Conservation (phyloP, 805 yeast species). For the Debaryomyces castellii region DNA sequence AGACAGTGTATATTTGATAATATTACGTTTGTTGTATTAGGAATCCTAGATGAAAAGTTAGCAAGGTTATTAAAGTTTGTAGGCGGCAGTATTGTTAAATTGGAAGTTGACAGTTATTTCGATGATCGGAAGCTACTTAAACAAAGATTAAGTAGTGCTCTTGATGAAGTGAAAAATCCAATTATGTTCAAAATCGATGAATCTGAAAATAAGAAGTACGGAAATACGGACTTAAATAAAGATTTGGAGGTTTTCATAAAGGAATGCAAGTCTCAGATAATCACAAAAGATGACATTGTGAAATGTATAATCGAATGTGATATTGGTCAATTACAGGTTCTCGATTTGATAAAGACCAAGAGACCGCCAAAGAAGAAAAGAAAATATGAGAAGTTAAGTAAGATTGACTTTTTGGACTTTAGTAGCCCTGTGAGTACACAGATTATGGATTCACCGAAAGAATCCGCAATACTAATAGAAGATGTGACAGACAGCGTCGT, state of each 20-base stretch:
- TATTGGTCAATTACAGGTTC: conserved; percentile 1
- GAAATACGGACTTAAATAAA: not conserved
- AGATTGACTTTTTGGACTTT: conserved; percentile 36
- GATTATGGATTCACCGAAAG: not conserved
- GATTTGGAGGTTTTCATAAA: not conserved
- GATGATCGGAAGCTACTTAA: conserved; percentile 3
- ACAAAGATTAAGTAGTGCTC: not conserved
- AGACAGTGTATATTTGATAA: conserved; percentile 16
- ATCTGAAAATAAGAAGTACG: not conserved
- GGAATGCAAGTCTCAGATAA: not conserved
- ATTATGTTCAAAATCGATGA: not conserved
- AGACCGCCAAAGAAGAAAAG: conserved; percentile 25
- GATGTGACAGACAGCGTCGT: too few species aligned
- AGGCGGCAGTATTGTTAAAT: conserved; percentile 7
- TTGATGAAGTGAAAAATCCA: not conserved
- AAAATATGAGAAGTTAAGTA: conserved; percentile 30
- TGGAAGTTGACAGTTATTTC: conserved; percentile 2
- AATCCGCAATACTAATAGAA: not conserved
- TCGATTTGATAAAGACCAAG: conserved; percentile 2
- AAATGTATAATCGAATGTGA: conserved; percentile 8
- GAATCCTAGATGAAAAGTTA: conserved; percentile 3
- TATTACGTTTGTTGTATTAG: conserved; percentile 7
- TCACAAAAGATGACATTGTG: conserved; percentile 6
- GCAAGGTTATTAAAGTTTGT: conserved; percentile 13
- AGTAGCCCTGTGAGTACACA: conserved; percentile 2